Evolutionary conservation across 2,329 filamentous ascomycete species (phyloP), one percentile per base, ranked within the genome.

Genomic region (Scytalidium sp.): DNA sequence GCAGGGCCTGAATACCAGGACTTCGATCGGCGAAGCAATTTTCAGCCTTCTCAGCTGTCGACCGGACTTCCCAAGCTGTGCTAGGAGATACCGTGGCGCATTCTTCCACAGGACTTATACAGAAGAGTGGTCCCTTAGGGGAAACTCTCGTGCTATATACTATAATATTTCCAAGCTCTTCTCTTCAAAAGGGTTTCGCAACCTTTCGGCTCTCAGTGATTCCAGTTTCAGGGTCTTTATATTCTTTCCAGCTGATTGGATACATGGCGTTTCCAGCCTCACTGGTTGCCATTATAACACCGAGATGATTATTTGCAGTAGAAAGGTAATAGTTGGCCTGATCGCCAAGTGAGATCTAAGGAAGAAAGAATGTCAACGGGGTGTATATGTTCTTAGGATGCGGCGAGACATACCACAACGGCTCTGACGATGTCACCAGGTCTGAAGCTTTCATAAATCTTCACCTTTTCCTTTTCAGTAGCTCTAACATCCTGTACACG

Each of bases 301-400:
- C 94, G 39, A 96, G 76, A 66, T 96, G 88, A 69, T 99, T 97
- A 58, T 83, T 83, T 22, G 91, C 90, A 1, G 94, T 99, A 21
- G 86, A 88, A n/a, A 96, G 79, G 68, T 97, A 99, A 68, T 97
- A 99, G 62, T 90, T 96, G 45, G 88, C 84, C 72, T 97, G 92
- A 66, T 99, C 94, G 32, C 94, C 94, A 13, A 97, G 72, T 7
- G 88, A 94, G 51, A 96, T 94, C 84, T 87, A 45, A n/a, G 22
- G 9, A 50, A 42, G 40, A 19, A 41, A 8, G 32, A 2, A 21
- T 20, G 25, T 45, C 9, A 51, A 43, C 25, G 50, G 27, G 47
- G 29, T 25, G 2, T n/a, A n/a, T 19, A 7, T 10, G 8, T 19
- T 3, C 42, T 40, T 3, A 27, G 40, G 13, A 47, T 20, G 23